These are phyloP conservation scores for Melocanna baccifera DNA, from an alignment of 176 grass and related monocot species.

Conservation along the genomic window DNA sequence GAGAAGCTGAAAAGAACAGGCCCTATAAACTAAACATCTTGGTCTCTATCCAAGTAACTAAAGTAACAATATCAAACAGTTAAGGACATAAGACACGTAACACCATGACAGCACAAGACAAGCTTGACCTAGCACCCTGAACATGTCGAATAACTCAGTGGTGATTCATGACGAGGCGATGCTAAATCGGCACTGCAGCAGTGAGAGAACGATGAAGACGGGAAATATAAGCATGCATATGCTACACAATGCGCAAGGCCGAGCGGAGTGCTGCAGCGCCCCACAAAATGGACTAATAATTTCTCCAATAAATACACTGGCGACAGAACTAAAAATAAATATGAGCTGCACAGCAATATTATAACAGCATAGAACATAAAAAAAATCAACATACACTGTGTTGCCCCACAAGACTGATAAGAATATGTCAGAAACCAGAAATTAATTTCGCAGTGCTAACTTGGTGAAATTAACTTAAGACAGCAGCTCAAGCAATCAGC, in stretches of 20 bases:
- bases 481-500: background rate
- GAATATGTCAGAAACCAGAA: background rate
- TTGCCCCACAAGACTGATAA: background rate
- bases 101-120: background rate
- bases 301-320: background rate
- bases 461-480: background rate
- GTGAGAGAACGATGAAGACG: background rate
- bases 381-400: background rate
- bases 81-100: background rate
- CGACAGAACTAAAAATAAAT: background rate
- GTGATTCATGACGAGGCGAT: background rate
- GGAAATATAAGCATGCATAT: background rate
- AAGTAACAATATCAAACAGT: background rate
- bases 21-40: background rate
- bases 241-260: background rate
- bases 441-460: background rate
- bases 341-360: background rate
- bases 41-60: background rate
- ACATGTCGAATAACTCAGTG: background rate
- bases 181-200: background rate
- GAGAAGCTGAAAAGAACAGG: no score
- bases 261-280: background rate
- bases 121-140: background rate
- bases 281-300: background rate
- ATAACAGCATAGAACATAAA: background rate